These are phyloP conservation scores for Stylosanthes scabra DNA, from an alignment of 331 rosid genomes.

Conservation along the genomic window DNA sequence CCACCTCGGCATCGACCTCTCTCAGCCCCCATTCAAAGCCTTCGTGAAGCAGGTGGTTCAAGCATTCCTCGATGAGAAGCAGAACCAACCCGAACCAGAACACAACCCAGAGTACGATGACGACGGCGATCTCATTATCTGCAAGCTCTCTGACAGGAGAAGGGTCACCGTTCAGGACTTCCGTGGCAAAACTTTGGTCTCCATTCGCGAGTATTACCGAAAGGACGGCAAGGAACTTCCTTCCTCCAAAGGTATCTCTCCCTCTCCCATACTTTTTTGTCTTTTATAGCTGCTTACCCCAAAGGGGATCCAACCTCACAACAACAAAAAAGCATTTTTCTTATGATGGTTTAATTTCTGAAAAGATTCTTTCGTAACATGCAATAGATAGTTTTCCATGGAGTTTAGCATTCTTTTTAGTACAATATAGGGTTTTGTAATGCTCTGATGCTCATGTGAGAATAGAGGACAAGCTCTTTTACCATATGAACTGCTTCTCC, in stretches of 20 bases:
- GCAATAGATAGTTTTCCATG: not conserved
- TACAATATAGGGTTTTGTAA: not conserved
- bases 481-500: not conserved
- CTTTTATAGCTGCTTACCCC: too few species aligned
- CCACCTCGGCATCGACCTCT: constrained; percentile 69
- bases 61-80: constrained; percentile 67
- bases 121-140: constrained; percentile 77
- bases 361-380: not conserved
- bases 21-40: constrained; percentile 63
- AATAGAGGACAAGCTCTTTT: constrained; percentile 7
- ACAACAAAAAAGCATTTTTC: too few species aligned
- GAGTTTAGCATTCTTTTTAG: too few species aligned
- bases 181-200: constrained; percentile 78
- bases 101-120: constrained; percentile 68
- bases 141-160: constrained; percentile 81
- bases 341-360: constrained; percentile 1
- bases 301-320: too few species aligned
- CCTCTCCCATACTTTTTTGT: too few species aligned
- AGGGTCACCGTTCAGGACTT: constrained; percentile 89
- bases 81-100: constrained; percentile 44
- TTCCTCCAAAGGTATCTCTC: constrained; percentile 67
- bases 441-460: not conserved
- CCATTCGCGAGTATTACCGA: constrained; percentile 71
- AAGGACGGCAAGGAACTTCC: constrained; percentile 91
- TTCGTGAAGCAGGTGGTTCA: constrained; percentile 68